Percentiles rank a stretch among this genome's conserved stretches.
Evolutionary conservation across 305 asterid genomes (phyloP).

Genomic region (Nicotiana rustica): DNA sequence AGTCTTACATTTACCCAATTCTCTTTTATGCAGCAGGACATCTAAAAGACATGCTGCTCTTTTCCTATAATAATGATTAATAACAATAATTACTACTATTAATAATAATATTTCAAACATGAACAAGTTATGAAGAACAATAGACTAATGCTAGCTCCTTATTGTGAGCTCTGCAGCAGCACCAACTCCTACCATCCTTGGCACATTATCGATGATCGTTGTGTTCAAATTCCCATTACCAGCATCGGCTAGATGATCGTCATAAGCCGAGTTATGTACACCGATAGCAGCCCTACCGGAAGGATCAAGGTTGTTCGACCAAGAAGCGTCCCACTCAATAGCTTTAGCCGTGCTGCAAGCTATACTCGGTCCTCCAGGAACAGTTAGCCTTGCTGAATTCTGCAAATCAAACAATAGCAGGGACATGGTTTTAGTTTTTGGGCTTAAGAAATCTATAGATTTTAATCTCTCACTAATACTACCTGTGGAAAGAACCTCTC

Average conservation of each 20-base stretch:
- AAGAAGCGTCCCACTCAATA: constrained; percentile 85
- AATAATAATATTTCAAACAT: neutral
- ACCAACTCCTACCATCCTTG: constrained; percentile 47
- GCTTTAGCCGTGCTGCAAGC: constrained; percentile 80
- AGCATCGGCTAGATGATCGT: constrained; percentile 41
- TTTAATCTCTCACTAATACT: neutral
- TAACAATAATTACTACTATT: neutral
- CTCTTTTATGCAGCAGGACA: constrained; percentile 33
- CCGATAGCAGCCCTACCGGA: constrained; percentile 95
- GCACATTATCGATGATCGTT: constrained; percentile 47
- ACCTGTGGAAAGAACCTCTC: constrained; percentile 61
- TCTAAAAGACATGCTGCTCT: constrained; percentile 37
- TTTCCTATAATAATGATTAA: neutral
- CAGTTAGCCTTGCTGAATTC: constrained; percentile 39
- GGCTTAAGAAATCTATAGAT: neutral
- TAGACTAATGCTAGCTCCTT: constrained; percentile 49
- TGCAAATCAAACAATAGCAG: constrained; percentile 11
- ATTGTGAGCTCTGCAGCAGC: constrained; percentile 62
- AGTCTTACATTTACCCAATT: neutral
- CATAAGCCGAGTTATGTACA: constrained; percentile 85
- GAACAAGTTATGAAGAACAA: neutral
- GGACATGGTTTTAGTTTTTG: neutral
- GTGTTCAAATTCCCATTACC: constrained; percentile 50
- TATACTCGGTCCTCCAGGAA: constrained; percentile 43
- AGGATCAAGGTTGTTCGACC: constrained; percentile 91